Conservation (phyloP, 768 basidiomycete genomes). For the Tephrocybe sp. region DNA sequence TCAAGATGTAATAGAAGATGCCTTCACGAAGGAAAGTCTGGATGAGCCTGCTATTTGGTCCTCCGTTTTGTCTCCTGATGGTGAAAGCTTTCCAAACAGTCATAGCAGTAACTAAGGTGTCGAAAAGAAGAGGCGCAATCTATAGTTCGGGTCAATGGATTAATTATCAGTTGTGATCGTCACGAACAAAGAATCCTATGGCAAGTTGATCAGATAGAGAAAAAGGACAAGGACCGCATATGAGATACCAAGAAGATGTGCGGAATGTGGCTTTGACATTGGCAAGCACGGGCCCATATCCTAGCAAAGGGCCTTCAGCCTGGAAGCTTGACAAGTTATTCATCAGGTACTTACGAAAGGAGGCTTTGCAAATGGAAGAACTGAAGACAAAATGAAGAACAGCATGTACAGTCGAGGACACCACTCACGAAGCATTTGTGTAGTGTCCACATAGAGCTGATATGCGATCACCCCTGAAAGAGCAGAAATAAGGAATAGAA, state of each 20-base stretch:
- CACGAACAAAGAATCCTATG: conserved; percentile 57
- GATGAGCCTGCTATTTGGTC: conserved; percentile 74
- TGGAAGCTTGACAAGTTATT: background rate
- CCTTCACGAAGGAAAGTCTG: conserved; percentile 86
- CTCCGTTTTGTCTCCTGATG: conserved; percentile 72
- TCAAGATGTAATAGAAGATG: conserved; percentile 81
- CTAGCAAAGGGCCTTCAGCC: conserved; percentile 22
- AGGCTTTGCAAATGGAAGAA: conserved; percentile 63
- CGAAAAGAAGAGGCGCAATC: conserved; percentile 81
- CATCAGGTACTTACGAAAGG: conserved; percentile 44
- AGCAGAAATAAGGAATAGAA: conserved; percentile 61
- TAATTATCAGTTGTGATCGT: conserved; percentile 1
- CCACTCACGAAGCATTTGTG: conserved; percentile 70
- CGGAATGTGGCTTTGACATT: conserved; percentile 78
- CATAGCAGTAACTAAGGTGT: conserved; percentile 78
- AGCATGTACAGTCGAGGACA: conserved; percentile 2
- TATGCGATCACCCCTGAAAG: conserved; percentile 75
- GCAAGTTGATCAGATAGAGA: background rate
- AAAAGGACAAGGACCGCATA: background rate
- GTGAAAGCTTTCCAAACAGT: conserved; percentile 77
- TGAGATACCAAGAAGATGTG: conserved; percentile 68
- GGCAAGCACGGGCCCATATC: conserved; percentile 72
- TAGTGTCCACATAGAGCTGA: conserved; percentile 76
- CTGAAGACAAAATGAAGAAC: conserved; percentile 29
- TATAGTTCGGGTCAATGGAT: conserved; percentile 24